Evolutionary conservation across 2,329 filamentous ascomycete species (phyloP).

Genomic region (Ceratocystis harringtonii): DNA sequence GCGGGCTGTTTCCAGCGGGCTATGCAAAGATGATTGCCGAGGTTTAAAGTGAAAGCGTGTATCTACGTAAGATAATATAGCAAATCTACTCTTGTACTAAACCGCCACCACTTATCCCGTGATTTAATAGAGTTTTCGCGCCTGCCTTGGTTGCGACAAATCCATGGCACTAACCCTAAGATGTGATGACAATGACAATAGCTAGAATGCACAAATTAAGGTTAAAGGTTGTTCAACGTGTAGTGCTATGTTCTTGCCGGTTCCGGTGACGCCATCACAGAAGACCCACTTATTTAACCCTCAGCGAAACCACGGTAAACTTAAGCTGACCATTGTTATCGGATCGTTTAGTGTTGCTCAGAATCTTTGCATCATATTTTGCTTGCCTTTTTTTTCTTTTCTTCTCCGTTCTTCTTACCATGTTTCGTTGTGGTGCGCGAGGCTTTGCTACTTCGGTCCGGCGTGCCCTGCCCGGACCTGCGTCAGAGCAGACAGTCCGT

Average conservation of each 20-base stretch:
- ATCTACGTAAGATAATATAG: neutral
- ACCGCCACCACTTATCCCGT: too few relatives aligned
- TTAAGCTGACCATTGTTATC: neutral
- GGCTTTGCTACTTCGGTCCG: slow-evolving; percentile 50
- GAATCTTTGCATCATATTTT: neutral
- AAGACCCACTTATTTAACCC: slow-evolving; percentile 14
- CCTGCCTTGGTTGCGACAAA: neutral
- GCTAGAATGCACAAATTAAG: neutral
- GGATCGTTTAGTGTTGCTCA: neutral
- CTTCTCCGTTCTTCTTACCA: slow-evolving; percentile 25
- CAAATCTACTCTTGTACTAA: neutral
- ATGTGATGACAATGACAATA: neutral
- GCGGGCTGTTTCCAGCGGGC: slow-evolving; percentile 65
- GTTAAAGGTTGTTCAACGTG: neutral
- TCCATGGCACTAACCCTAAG: neutral
- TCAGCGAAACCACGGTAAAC: neutral
- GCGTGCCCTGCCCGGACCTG: slow-evolving; percentile 47
- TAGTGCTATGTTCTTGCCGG: neutral
- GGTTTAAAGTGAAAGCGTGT: neutral
- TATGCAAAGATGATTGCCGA: slow-evolving; percentile 43
- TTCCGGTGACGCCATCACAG: slow-evolving; percentile 16
- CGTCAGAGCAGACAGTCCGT: slow-evolving; percentile 66
- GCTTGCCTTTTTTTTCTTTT: neutral
- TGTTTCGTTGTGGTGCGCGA: slow-evolving; percentile 56
- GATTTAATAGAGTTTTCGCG: neutral